phyloP scores from a whole-genome alignment of 495 filamentous ascomycete genomes.

The Venustampulla echinocandica region DNA sequence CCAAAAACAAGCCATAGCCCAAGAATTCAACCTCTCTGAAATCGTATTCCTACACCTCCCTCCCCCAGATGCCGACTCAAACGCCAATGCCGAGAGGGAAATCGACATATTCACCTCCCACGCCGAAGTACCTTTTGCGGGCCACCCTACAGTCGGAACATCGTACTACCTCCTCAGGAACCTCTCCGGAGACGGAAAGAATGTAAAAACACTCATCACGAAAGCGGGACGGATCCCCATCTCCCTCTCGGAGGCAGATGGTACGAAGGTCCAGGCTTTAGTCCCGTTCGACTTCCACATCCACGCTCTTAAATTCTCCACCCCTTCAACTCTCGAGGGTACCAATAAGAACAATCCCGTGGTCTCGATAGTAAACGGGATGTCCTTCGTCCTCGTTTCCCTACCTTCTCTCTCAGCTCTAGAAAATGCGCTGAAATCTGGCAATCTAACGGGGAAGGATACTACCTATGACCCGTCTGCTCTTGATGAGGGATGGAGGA shows the following conservation, averaged over 20 bases:
- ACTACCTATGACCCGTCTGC: neutral
- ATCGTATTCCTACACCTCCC: slow-evolving; percentile 65
- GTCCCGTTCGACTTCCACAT: slow-evolving; percentile 62
- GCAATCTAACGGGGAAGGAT: slow-evolving; percentile 8
- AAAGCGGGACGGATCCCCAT: slow-evolving; percentile 56
- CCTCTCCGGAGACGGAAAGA: slow-evolving; percentile 17
- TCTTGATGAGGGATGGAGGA: slow-evolving; percentile 51
- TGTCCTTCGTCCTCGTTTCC: slow-evolving; percentile 53
- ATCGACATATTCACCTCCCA: slow-evolving; percentile 66
- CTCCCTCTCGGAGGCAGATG: slow-evolving; percentile 28
- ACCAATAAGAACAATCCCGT: slow-evolving; percentile 38
- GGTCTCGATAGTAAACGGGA: slow-evolving; percentile 60
- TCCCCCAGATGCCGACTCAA: slow-evolving; percentile 9
- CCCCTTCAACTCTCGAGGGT: slow-evolving; percentile 21
- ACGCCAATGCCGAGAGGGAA: slow-evolving; percentile 22
- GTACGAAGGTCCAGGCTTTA: slow-evolving; percentile 34
- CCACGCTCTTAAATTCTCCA: slow-evolving; percentile 34
- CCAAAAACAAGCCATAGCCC: slow-evolving; percentile 56
- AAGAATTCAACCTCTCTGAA: slow-evolving; percentile 81
- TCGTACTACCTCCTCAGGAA: slow-evolving; percentile 43
- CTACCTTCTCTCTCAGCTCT: slow-evolving; percentile 41
- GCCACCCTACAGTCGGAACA: slow-evolving; percentile 69
- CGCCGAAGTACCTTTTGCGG: slow-evolving; percentile 62
- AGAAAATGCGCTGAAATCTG: slow-evolving; percentile 24
- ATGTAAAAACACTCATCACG: slow-evolving; percentile 34